phyloP scores from a whole-genome alignment of 345 rosid genomes.

The Syzygium aqueum region DNA sequence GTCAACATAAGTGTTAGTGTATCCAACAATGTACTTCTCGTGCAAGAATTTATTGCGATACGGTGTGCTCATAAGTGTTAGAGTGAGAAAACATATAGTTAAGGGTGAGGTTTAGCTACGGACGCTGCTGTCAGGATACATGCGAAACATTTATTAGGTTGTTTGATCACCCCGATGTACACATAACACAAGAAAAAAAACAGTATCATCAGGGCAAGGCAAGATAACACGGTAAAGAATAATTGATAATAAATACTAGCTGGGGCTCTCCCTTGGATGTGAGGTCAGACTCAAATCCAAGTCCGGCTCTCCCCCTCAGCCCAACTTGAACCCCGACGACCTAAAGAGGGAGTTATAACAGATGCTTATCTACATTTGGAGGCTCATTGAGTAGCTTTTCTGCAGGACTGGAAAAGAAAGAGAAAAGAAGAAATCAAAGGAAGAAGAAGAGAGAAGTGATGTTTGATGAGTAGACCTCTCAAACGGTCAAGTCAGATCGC shows the following conservation, averaged over 20 bases:
- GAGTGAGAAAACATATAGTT: background rate
- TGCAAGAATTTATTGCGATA: too few relatives aligned
- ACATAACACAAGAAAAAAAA: background rate
- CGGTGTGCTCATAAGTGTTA: background rate
- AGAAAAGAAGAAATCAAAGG: background rate
- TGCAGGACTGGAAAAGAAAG: background rate
- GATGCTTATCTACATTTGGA: background rate
- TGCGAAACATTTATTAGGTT: background rate
- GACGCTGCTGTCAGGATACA: background rate
- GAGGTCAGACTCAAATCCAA: background rate
- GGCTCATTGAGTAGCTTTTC: background rate
- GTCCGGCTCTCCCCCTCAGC: background rate
- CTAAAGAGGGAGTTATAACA: background rate
- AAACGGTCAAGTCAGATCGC: too few relatives aligned
- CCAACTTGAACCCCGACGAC: background rate
- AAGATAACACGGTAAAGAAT: background rate
- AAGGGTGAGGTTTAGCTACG: background rate
- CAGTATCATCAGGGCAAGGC: background rate
- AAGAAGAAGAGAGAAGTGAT: background rate
- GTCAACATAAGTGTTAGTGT: background rate
- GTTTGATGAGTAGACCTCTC: background rate
- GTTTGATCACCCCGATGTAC: background rate
- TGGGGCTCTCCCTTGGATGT: background rate
- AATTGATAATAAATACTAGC: background rate
- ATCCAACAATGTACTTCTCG: too few relatives aligned